Evolutionary conservation across 352 stramenopile genomes (phyloP).

Genomic region (Phytophthora tubulina): DNA sequence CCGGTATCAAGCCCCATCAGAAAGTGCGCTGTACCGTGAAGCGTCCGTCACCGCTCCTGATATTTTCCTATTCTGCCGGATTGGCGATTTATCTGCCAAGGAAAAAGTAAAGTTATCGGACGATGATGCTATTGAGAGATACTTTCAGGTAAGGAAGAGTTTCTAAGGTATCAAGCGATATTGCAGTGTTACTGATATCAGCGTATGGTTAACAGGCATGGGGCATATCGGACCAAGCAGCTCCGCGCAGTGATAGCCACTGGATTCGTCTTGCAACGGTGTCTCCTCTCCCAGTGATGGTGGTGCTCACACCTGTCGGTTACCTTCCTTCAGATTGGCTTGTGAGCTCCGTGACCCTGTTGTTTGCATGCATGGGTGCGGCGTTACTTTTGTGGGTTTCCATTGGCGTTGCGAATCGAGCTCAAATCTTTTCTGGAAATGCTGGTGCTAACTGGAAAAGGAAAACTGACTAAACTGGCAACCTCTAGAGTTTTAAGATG

Average conservation of each 20-base stretch:
- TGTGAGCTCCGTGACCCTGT: slow-evolving; percentile 60
- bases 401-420: slow-evolving; percentile 16
- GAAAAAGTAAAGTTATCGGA: not conserved
- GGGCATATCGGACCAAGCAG: slow-evolving; percentile 10
- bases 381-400: slow-evolving; percentile 54
- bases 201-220: slow-evolving; percentile 25
- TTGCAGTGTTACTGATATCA: slow-evolving; percentile 13
- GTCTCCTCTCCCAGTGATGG: slow-evolving; percentile 29
- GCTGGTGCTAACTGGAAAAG: slow-evolving; percentile 28
- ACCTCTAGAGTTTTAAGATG: not conserved
- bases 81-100: slow-evolving; percentile 1
- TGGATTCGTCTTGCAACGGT: slow-evolving; percentile 46
- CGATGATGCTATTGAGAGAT: slow-evolving; percentile 13
- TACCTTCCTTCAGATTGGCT: slow-evolving; percentile 50
- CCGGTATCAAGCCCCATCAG: slow-evolving; percentile 66
- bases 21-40: slow-evolving; percentile 45
- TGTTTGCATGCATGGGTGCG: slow-evolving; percentile 49
- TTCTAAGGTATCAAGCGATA: not conserved
- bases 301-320: slow-evolving; percentile 52
- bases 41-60: slow-evolving; percentile 58
- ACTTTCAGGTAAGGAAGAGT: slow-evolving; percentile 33
- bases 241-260: not conserved
- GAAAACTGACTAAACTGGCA: slow-evolving; percentile 29
- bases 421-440: not conserved
- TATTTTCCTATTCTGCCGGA: slow-evolving; percentile 49